Base-by-base conservation (phyloP, 495 filamentous ascomycete genomes). In the Chlorociboria aeruginascens region DNA sequence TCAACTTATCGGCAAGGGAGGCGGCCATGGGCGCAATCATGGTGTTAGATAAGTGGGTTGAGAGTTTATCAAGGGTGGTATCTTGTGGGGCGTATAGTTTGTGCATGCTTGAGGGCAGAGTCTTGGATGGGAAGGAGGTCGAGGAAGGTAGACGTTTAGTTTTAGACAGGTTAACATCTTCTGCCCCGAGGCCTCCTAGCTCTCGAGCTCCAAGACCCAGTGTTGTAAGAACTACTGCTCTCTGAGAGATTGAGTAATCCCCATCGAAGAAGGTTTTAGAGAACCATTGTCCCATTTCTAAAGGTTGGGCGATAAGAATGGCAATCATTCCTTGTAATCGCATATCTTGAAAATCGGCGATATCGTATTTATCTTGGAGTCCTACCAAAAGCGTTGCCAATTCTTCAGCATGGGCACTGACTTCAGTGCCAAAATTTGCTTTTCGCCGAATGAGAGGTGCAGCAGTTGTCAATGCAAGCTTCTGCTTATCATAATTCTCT, bases 161-260 rank as follows among this genome's bases (percentile, higher is more conserved):
- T 10, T 52, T 36, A 2, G 48, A 45, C 3, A 51, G 39, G 11
- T 7, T 31, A 34, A 32, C 29, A 16, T 56, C 82, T 8, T 81
- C 83, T 25, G 74, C 70, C 28, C 81, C 80, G 46, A 83, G 80
- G 7, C 92, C 89, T 0, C 85, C 88, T 1, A 99, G 63, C 62
- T 97, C 92, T 37, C 92, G 76, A n/a, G 85, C 87, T 40, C 81
- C 76, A 0, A 99, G 66, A 11, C 90, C 89, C 13, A 97, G 66
- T 6, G 83, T 79, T 43, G 82, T 83, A 33, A 97, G 80, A 33
- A 96, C 71, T 0, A 83, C 78, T 9, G 82, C 82, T 32, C 92
- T 74, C 57, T 97, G 90, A 0, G 77, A 73, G 40, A 96, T 69
- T 0, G 88, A 94, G 55, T 90, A 85, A 53, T 97, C 93, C 8